phyloP scores from a whole-genome alignment of 75 land plant genomes.

The Pseudotsuga menziesii region DNA sequence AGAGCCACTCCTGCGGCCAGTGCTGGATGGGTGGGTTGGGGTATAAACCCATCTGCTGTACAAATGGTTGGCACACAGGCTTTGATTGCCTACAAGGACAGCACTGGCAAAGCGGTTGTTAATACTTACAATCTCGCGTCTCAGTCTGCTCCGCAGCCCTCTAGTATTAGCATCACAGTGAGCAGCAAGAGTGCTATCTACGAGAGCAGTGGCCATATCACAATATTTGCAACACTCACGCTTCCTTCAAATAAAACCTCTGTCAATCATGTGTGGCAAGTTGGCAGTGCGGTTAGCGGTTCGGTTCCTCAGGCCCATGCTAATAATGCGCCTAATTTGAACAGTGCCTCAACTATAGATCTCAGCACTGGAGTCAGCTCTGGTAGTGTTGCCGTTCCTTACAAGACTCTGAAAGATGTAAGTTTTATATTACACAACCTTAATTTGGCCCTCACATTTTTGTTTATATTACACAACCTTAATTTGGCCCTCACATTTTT shows the following conservation, averaged over 20 bases:
- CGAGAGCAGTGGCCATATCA: constrained; percentile 17
- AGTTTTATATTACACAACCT: too few relatives aligned
- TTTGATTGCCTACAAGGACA: constrained; percentile 34
- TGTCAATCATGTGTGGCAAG: constrained; percentile 51
- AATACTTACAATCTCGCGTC: constrained; percentile 29
- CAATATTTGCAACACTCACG: constrained; percentile 35
- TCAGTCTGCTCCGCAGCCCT: constrained; percentile 6
- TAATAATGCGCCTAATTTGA: neutral
- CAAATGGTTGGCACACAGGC: constrained; percentile 61
- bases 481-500: too few relatives aligned
- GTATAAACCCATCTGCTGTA: constrained; percentile 42
- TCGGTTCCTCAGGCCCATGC: constrained; percentile 23
- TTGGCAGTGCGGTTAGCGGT: constrained; percentile 22
- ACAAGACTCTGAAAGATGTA: too few relatives aligned
- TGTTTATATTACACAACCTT: too few relatives aligned
- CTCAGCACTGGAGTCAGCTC: neutral
- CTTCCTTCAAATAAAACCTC: constrained; percentile 27
- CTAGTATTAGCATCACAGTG: constrained; percentile 14
- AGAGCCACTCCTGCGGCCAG: constrained; percentile 23
- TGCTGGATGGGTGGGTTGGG: constrained; percentile 59
- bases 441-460: too few relatives aligned
- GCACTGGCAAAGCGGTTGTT: constrained; percentile 21
- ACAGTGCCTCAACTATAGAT: constrained; percentile 24
- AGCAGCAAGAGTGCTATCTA: constrained; percentile 20
- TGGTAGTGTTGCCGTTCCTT: too few relatives aligned